phyloP scores from a whole-genome alignment of 352 stramenopile species.

The Peronosclerospora sorghi region DNA sequence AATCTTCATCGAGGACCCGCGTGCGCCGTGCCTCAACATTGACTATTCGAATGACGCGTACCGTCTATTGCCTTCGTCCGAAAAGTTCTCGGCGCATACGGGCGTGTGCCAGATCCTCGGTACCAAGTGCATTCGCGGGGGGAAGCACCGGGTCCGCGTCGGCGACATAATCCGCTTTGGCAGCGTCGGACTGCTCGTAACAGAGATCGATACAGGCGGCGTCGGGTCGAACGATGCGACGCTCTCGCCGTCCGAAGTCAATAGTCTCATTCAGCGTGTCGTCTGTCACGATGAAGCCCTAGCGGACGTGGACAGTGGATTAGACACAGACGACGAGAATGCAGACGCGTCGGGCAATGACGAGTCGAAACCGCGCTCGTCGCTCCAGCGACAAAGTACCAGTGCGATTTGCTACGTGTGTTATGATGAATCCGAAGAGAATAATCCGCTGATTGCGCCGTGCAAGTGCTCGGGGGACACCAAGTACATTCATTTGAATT shows the following conservation, averaged over 20 bases:
- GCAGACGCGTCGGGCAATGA: conserved; percentile 79
- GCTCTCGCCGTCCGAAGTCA: conserved; percentile 64
- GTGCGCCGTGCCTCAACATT: conserved; percentile 74
- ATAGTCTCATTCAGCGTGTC: conserved; percentile 69
- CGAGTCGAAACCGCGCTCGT: conserved; percentile 64
- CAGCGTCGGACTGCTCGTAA: conserved; percentile 70
- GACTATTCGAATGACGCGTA: conserved; percentile 83
- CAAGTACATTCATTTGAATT: conserved; percentile 93
- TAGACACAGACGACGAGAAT: conserved; percentile 79
- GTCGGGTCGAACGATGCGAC: conserved; percentile 59
- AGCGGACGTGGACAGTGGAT: conserved; percentile 67
- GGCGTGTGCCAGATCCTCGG: conserved; percentile 81
- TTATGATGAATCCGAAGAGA: conserved; percentile 78
- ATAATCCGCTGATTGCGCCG: conserved; percentile 88
- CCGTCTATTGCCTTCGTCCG: conserved; percentile 68
- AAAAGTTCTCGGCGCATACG: conserved; percentile 82
- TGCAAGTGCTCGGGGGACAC: conserved; percentile 93
- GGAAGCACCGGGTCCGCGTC: conserved; percentile 69
- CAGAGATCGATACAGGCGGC: conserved; percentile 71
- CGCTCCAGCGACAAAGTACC: conserved; percentile 58
- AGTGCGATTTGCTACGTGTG: conserved; percentile 83
- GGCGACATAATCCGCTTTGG: conserved; percentile 84
- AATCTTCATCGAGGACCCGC: conserved; percentile 83
- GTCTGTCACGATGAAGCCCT: conserved; percentile 73
- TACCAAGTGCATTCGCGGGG: conserved; percentile 76